Evolutionary conservation across 139 green algal genomes (phyloP).

Genomic region (Chlorella sp.): DNA sequence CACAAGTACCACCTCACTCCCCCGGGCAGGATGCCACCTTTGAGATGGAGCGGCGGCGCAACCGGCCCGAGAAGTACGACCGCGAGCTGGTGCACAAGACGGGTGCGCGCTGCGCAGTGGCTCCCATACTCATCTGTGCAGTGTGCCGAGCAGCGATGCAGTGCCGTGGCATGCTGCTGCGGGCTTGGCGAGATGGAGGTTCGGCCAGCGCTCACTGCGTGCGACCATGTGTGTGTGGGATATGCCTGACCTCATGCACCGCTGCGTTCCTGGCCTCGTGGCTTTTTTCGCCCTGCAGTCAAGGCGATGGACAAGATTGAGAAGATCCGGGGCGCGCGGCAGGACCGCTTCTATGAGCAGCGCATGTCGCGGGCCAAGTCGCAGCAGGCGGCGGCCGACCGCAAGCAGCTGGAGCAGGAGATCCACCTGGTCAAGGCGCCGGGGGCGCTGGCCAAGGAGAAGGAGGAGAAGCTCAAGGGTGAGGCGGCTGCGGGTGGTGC

Average conservation of each 20-base stretch:
- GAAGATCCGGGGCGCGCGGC: constrained; percentile 81
- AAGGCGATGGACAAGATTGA: constrained; percentile 63
- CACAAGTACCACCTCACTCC: too few species aligned
- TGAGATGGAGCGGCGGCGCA: constrained; percentile 95
- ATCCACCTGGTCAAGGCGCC: constrained; percentile 90
- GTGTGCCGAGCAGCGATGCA: too few species aligned
- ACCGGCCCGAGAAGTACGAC: constrained; percentile 97
- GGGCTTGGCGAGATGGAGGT: too few species aligned
- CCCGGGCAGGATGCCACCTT: constrained; percentile 89
- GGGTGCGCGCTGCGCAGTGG: not conserved
- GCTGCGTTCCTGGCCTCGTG: too few species aligned
- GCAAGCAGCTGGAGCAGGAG: constrained; percentile 88
- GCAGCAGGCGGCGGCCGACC: constrained; percentile 64
- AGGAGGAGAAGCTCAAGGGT: constrained; percentile 48
- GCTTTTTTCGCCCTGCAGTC: too few species aligned
- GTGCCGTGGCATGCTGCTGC: too few species aligned
- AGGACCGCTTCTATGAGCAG: constrained; percentile 92
- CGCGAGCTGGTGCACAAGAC: constrained; percentile 92
- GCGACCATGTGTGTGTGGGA: too few species aligned
- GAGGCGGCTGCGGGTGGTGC: not conserved
- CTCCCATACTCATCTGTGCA: too few species aligned
- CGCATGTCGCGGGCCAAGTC: constrained; percentile 82
- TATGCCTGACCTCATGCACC: too few species aligned
- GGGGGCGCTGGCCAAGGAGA: constrained; percentile 27
- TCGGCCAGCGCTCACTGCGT: too few species aligned